phyloP scores from a whole-genome alignment of 352 stramenopile genomes.

The Phytophthora rubi region DNA sequence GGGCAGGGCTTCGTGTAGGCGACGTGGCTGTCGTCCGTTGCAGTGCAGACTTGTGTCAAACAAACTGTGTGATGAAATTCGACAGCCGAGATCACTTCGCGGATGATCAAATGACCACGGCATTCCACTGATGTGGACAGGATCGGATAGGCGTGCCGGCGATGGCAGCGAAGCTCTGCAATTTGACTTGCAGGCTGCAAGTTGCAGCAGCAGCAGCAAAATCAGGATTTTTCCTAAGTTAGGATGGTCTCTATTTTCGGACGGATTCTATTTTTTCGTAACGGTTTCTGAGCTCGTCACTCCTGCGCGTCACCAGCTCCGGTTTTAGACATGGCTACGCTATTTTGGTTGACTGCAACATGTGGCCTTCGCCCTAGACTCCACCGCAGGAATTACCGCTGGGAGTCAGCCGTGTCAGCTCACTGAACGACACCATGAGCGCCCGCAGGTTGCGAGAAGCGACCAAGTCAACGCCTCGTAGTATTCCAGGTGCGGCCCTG shows the following conservation, averaged over 20 bases:
- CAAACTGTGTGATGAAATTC: neutral
- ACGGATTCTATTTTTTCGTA: slow-evolving; percentile 20
- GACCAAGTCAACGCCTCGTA: slow-evolving; percentile 31
- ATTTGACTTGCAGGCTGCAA: too few species aligned
- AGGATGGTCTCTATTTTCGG: slow-evolving; percentile 17
- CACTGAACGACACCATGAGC: slow-evolving; percentile 33
- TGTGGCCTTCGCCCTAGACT: slow-evolving; percentile 1
- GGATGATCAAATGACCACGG: slow-evolving; percentile 1
- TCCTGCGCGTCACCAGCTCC: slow-evolving; percentile 3
- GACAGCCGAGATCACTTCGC: neutral
- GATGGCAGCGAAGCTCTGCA: too few species aligned
- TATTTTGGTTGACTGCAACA: slow-evolving; percentile 31
- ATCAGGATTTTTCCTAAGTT: neutral
- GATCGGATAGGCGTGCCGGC: slow-evolving; percentile 1
- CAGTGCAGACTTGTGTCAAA: neutral
- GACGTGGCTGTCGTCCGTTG: slow-evolving; percentile 5
- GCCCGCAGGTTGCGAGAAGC: slow-evolving; percentile 43
- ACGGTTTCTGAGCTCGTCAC: slow-evolving; percentile 12
- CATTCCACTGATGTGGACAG: slow-evolving; percentile 14
- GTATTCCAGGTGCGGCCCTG: slow-evolving; percentile 18
- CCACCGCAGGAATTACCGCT: neutral
- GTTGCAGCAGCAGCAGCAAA: neutral
- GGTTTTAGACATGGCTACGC: slow-evolving; percentile 28
- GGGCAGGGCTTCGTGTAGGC: slow-evolving; percentile 1
- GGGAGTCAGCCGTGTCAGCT: neutral